Percentiles rank a stretch among this genome's conserved stretches.
These are phyloP conservation scores for Metschnikowia peoriensis DNA, from an alignment of 805 yeast species.

Conservation along the genomic window DNA sequence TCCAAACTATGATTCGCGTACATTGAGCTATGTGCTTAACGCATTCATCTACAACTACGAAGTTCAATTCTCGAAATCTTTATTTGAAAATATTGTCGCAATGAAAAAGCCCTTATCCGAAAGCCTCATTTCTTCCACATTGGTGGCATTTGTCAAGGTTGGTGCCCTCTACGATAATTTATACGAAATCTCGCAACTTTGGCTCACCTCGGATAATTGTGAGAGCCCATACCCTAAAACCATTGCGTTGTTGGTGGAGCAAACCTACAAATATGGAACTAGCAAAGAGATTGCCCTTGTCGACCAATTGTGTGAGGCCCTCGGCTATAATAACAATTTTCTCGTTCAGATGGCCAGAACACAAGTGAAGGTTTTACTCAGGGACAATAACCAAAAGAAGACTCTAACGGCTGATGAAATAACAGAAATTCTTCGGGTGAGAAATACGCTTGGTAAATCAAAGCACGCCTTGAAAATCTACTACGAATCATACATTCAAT, in stretches of 20 bases:
- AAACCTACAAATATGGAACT: constrained; percentile 31
- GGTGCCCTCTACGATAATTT: constrained; percentile 34
- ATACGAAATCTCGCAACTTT: constrained; percentile 21
- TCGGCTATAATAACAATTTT: constrained; percentile 22
- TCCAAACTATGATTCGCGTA: constrained; percentile 22
- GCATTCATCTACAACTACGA: constrained; percentile 35
- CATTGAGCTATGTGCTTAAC: constrained; percentile 29
- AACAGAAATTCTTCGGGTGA: constrained; percentile 16
- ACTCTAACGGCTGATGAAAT: constrained; percentile 26
- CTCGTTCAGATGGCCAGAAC: constrained; percentile 24
- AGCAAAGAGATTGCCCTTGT: constrained; percentile 24
- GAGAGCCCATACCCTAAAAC: constrained; percentile 27
- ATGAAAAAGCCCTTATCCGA: constrained; percentile 24
- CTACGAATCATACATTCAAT: constrained; percentile 28
- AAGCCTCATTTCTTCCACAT: constrained; percentile 26
- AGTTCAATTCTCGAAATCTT: constrained; percentile 27
- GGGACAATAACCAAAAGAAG: constrained; percentile 29
- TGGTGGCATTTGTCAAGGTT: constrained; percentile 24
- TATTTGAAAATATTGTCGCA: constrained; percentile 25
- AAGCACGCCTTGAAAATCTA: constrained; percentile 23
- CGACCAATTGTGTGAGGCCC: constrained; percentile 20
- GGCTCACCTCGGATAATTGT: constrained; percentile 26
- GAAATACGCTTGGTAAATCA: constrained; percentile 13
- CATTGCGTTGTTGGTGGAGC: constrained; percentile 26
- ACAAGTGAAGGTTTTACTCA: constrained; percentile 24